phyloP scores from a whole-genome alignment of 768 basidiomycete species.

The Macrolepiota dolichaula region DNA sequence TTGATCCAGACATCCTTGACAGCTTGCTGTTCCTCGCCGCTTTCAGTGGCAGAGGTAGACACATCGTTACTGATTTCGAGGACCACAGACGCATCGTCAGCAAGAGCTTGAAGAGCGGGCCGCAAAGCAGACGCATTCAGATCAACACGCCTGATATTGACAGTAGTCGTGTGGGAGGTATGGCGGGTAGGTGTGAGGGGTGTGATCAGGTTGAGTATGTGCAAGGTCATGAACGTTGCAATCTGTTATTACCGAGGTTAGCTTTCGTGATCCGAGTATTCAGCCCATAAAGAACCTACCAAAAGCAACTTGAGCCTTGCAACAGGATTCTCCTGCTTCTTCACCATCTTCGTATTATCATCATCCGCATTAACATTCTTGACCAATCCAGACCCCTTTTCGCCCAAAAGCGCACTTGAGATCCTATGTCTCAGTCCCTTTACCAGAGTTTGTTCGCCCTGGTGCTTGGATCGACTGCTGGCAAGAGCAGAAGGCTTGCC shows the following conservation, averaged over 20 bases:
- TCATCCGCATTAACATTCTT: constrained; percentile 14
- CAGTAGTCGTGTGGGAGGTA: constrained; percentile 26
- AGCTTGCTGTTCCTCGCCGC: constrained; percentile 9
- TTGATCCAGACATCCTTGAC: constrained; percentile 51
- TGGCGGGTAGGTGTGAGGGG: constrained; percentile 69
- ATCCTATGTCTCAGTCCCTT: constrained; percentile 28
- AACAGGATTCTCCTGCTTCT: constrained; percentile 73
- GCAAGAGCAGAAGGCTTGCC: constrained; percentile 18
- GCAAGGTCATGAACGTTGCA: constrained; percentile 85
- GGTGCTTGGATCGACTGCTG: constrained; percentile 1
- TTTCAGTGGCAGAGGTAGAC: background rate
- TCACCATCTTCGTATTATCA: constrained; percentile 19
- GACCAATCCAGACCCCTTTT: constrained; percentile 36
- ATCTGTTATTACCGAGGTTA: constrained; percentile 44
- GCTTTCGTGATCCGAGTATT: background rate
- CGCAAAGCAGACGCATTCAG: constrained; percentile 60
- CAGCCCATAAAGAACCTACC: constrained; percentile 35
- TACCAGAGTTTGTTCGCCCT: background rate
- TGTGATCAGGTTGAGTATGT: constrained; percentile 89
- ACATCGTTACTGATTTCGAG: constrained; percentile 12
- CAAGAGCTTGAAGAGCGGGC: constrained; percentile 55
- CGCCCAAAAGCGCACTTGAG: constrained; percentile 27
- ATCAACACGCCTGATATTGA: constrained; percentile 58
- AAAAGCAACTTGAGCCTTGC: constrained; percentile 86
- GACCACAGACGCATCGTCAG: constrained; percentile 27